Base-by-base conservation (phyloP, 1,284 basidiomycete species). In the Puccinia horiana region DNA sequence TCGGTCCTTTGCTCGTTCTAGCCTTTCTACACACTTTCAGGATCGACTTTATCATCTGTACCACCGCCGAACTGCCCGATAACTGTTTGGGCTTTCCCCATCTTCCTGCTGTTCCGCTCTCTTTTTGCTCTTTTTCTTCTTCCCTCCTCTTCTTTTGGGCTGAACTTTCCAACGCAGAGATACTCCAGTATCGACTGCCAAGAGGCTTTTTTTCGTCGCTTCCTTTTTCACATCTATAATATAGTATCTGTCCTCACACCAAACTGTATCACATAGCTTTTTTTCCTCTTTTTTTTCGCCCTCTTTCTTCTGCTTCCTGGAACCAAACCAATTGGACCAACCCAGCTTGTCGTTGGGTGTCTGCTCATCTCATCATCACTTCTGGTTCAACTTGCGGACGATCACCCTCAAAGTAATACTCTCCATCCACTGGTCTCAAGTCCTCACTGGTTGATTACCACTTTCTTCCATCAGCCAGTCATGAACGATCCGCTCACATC, bases 301-400 rank as follows among this genome's bases (percentile, higher is more conserved):
- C 42, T 42, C 26, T 49, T 9, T n/a, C 8, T 23, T 18, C n/a
- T 37, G n/a, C 44, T 47, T 14, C 16, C 42, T 44, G 40, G 42
- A 70, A 70, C 69, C 69, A 35, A 70, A 16, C 23, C 69, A 47
- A 70, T 49, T 70, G 42, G 49, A 70, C 69, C 42, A 49, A 70
- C 47, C 69, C 69, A 70, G 69, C 29, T 49, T 47, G 69, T 49
- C 29, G 69, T 49, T 29, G 42, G 44, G 42, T 26, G 20, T 44
- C 37, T 23, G 29, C 65, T 26, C 65, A 11, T n/a, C 65, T 23
- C 42, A 35, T 70, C 69, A 47, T 44, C 69, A 44, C 40, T 69
- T 11, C 23, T 69, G 37, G 26, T 63, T 37, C 58, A 63, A 32
- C 58, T 63, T 37, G 9, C 56, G 29, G 56, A 58, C n/a, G 56